Evolutionary conservation across 768 basidiomycete genomes (phyloP), one percentile per base, ranked within the genome.

Genomic region (Fibroporia radiculosa): DNA sequence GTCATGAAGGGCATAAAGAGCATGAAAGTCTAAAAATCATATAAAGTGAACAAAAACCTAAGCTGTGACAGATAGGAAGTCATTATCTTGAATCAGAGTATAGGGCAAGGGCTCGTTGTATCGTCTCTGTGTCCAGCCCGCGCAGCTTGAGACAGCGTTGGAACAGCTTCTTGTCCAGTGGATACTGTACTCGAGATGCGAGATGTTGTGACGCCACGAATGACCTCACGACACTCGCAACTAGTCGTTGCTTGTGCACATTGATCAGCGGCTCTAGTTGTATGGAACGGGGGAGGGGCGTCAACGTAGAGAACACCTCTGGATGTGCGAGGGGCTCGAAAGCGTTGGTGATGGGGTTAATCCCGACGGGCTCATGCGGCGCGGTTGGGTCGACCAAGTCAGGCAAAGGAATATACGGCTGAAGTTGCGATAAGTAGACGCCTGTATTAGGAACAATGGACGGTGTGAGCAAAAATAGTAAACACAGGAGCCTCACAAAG

Each of bases 201-300:
- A 89, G 74, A 55, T 91, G 89, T 57, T 91, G 89, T 2, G 86
- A 85, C 8, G 82, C 79, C 6, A 91, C 85, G 44, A 91, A 66
- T 6, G 77, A 73, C 60, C 89, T 88, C 66, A 91, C 85, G 32
- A 87, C 81, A 13, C 74, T 75, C 8, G 89, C 86, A 42, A 88
- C 84, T 52, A 82, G 65, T 27, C 89, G 78, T 58, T 92, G 89
- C 63, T 92, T 91, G 63, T 91, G 86, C 5, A 92, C 82, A 58
- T 90, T 92, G 65, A 92, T 87, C 47, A 92, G 63, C 3, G 89
- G 87, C 55, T 91, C 87, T 23, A 92, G 74, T 49, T 82, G 77
- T 70, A 90, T 86, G n/a, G 76, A 74, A 1, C 77, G 58, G 0
- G 88, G 89, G 3, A 91, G 75, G 6, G 82, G 74, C 3, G 79